A percentile compares a stretch with the other conserved stretches of the same genome.
phyloP scores from a whole-genome alignment of 2,329 filamentous ascomycete genomes.

The Pseudogymnoascus pannorum region DNA sequence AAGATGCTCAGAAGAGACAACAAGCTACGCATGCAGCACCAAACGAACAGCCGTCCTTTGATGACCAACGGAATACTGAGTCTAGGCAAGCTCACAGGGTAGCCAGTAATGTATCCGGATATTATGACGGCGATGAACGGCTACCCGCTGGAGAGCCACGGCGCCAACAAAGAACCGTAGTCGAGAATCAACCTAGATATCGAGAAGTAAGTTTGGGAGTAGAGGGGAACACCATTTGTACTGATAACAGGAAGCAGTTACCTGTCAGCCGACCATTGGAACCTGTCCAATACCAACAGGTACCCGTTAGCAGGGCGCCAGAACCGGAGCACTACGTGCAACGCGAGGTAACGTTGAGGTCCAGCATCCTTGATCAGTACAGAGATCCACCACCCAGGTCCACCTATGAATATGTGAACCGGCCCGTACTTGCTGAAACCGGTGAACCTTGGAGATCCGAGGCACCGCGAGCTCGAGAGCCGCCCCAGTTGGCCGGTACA shows the following conservation, averaged over 20 bases:
- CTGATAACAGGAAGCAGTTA: slow-evolving; percentile 1
- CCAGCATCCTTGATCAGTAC: slow-evolving; percentile 1
- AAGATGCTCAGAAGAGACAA: slow-evolving; percentile 25
- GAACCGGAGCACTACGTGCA: background rate
- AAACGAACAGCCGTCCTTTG: background rate
- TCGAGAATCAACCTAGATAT: background rate
- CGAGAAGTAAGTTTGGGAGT: background rate
- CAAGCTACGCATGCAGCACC: slow-evolving; percentile 7
- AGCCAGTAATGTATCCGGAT: background rate
- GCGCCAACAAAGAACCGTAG: background rate
- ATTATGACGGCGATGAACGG: background rate
- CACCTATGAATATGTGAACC: background rate
- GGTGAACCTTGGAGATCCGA: background rate
- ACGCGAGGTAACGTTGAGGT: background rate
- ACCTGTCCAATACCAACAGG: background rate
- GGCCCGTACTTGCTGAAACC: background rate
- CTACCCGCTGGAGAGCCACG: background rate
- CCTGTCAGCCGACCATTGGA: background rate
- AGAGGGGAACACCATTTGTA: background rate
- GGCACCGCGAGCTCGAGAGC: slow-evolving; percentile 2
- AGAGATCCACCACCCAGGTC: background rate
- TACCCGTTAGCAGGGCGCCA: background rate
- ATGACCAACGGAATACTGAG: background rate
- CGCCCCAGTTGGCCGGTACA: background rate
- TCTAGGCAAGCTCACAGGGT: background rate